Evolutionary conservation across 106 monocot genomes (phyloP).

Genomic region (Posidonia australis): DNA sequence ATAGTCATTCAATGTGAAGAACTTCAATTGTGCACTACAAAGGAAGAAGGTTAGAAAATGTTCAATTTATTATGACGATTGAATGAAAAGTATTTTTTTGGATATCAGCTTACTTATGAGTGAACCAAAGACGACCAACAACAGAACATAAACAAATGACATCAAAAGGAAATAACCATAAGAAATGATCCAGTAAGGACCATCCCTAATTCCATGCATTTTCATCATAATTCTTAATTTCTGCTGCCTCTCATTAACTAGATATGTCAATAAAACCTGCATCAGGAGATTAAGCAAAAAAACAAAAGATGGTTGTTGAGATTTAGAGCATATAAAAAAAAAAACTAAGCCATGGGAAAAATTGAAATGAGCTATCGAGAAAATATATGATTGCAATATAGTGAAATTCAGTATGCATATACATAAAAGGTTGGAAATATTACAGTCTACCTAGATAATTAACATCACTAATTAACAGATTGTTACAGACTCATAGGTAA

Average conservation of each 20-base stretch:
- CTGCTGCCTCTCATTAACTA: slow-evolving; percentile 76
- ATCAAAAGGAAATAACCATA: slow-evolving; percentile 59
- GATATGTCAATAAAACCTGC: slow-evolving; percentile 53
- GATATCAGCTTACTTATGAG: slow-evolving; percentile 32
- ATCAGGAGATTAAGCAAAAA: neutral
- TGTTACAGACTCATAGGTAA: too few species aligned
- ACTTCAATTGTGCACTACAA: slow-evolving; percentile 37
- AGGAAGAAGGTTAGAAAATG: neutral
- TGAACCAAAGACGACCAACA: slow-evolving; percentile 60
- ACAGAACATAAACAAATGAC: slow-evolving; percentile 44
- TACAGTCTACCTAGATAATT: slow-evolving; percentile 27
- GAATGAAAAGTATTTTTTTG: neutral
- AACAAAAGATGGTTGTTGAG: too few species aligned
- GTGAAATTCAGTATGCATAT: too few species aligned
- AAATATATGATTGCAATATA: too few species aligned
- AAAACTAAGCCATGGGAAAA: too few species aligned
- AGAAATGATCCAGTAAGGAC: slow-evolving; percentile 74
- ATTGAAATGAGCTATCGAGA: too few species aligned
- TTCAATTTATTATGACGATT: neutral
- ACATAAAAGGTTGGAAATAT: too few species aligned
- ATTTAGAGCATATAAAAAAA: too few species aligned
- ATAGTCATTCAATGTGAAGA: slow-evolving; percentile 58
- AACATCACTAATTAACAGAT: too few species aligned
- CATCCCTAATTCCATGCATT: slow-evolving; percentile 80
- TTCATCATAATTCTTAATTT: slow-evolving; percentile 83